Conservation (phyloP, 805 yeast species). For the Clavispora asparagi region DNA sequence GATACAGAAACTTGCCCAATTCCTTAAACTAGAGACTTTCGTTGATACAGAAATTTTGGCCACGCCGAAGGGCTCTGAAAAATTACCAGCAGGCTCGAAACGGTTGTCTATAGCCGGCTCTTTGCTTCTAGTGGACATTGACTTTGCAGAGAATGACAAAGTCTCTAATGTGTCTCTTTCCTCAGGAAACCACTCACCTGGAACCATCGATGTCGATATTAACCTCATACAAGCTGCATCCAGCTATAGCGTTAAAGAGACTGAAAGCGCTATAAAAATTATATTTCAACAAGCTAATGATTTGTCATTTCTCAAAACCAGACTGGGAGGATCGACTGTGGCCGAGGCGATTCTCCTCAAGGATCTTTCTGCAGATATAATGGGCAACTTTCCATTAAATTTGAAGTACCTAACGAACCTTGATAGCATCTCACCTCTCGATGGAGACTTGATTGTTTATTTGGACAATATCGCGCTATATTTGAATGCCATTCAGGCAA, state of each 20-base stretch:
- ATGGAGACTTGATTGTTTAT: slow-evolving; percentile 26
- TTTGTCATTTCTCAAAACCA: slow-evolving; percentile 16
- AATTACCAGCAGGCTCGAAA: slow-evolving; percentile 1
- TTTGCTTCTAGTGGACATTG: slow-evolving; percentile 35
- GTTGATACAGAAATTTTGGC: slow-evolving; percentile 31
- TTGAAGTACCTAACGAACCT: slow-evolving; percentile 32
- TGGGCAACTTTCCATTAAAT: slow-evolving; percentile 31
- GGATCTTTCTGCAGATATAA: slow-evolving; percentile 18
- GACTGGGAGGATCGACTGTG: slow-evolving; percentile 2
- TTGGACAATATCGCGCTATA: slow-evolving; percentile 27
- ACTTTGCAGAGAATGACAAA: slow-evolving; percentile 22
- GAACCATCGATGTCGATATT: neutral
- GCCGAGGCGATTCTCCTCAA: slow-evolving; percentile 27
- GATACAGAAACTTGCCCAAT: slow-evolving; percentile 36
- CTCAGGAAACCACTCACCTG: slow-evolving; percentile 23
- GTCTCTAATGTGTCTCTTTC: slow-evolving; percentile 31
- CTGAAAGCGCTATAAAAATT: slow-evolving; percentile 9
- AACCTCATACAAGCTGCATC: neutral
- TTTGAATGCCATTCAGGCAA: slow-evolving; percentile 19
- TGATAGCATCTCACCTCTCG: slow-evolving; percentile 28
- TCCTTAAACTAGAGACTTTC: slow-evolving; percentile 37
- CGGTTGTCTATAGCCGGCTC: slow-evolving; percentile 40
- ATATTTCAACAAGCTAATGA: slow-evolving; percentile 9
- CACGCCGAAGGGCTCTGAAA: neutral
- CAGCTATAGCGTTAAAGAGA: neutral